A percentile compares a stretch with the other conserved stretches of the same genome.
Evolutionary conservation across 257 asterid species (phyloP).

Genomic region (Hygrophila difformis): DNA sequence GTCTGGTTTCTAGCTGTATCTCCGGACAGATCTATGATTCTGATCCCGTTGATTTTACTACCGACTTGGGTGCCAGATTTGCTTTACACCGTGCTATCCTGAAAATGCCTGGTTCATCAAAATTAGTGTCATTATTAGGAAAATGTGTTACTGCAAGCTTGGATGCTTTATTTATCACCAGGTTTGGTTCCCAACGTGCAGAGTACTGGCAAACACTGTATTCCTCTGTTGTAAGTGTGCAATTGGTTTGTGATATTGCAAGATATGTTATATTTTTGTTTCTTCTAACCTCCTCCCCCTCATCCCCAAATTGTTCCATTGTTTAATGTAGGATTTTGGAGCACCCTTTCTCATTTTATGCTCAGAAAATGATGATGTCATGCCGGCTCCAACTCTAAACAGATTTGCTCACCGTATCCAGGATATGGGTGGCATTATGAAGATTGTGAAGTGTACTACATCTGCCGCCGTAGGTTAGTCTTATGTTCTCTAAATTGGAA

Average conservation of each 20-base stretch:
- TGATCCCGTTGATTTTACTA: constrained; percentile 70
- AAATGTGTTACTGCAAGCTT: constrained; percentile 66
- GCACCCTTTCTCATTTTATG: constrained; percentile 67
- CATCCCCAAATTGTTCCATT: constrained; percentile 1
- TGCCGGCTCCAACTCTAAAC: constrained; percentile 39
- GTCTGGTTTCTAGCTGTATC: constrained; percentile 62
- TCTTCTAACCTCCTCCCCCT: neutral
- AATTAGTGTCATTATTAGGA: constrained; percentile 54
- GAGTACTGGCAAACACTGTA: constrained; percentile 79
- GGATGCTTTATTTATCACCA: constrained; percentile 85
- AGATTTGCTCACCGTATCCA: constrained; percentile 50
- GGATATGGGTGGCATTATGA: constrained; percentile 61
- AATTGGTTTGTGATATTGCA: constrained; percentile 5
- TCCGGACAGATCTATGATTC: constrained; percentile 88
- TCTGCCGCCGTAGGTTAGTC: constrained; percentile 46
- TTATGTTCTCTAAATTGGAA: constrained; percentile 2
- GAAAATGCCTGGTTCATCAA: constrained; percentile 72
- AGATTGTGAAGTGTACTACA: constrained; percentile 40
- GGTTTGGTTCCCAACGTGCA: constrained; percentile 64
- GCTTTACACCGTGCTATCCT: constrained; percentile 52
- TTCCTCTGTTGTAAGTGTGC: constrained; percentile 67
- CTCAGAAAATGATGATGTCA: constrained; percentile 62
- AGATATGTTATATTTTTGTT: neutral
- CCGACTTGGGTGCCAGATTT: constrained; percentile 68
- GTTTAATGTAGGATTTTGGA: constrained; percentile 42